Percentiles rank a stretch among this genome's conserved stretches.
These are phyloP conservation scores for Microbotryum saponariae DNA, from an alignment of 1,284 basidiomycete genomes.

Conservation along the genomic window DNA sequence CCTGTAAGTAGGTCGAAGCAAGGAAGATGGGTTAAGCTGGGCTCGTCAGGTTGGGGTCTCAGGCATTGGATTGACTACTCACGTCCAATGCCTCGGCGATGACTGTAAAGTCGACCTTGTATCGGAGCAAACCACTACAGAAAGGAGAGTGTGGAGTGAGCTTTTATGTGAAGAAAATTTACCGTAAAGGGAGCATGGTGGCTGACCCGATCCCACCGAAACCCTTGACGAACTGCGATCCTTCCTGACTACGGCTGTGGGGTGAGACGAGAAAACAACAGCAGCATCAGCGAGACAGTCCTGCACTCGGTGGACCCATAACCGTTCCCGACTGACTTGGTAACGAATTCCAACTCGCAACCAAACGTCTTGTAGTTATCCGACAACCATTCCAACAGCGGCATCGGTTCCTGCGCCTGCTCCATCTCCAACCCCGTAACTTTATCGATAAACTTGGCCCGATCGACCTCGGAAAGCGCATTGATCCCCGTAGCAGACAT, in stretches of 20 bases:
- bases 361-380: slow-evolving; percentile 98
- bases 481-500: slow-evolving; percentile 31
- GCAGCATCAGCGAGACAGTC: neutral
- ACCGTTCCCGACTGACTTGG: neutral
- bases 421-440: slow-evolving; percentile 96
- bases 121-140: slow-evolving; percentile 65
- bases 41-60: neutral
- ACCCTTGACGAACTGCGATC: slow-evolving; percentile 96
- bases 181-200: too few species aligned
- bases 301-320: too few species aligned
- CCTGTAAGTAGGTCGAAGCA: neutral
- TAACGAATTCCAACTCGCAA: slow-evolving; percentile 64
- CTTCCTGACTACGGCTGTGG: slow-evolving; percentile 68
- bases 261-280: slow-evolving; percentile 2
- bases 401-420: slow-evolving; percentile 64
- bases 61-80: neutral
- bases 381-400: slow-evolving; percentile 93
- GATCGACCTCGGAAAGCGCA: slow-evolving; percentile 59
- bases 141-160: too few species aligned
- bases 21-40: neutral
- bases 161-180: too few species aligned
- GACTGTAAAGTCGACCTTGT: slow-evolving; percentile 88
- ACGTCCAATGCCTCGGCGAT: slow-evolving; percentile 37
- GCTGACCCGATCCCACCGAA: slow-evolving; percentile 83
- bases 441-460: slow-evolving; percentile 90